phyloP scores from a whole-genome alignment of 257 asterid species.

The Linaria vulgaris region DNA sequence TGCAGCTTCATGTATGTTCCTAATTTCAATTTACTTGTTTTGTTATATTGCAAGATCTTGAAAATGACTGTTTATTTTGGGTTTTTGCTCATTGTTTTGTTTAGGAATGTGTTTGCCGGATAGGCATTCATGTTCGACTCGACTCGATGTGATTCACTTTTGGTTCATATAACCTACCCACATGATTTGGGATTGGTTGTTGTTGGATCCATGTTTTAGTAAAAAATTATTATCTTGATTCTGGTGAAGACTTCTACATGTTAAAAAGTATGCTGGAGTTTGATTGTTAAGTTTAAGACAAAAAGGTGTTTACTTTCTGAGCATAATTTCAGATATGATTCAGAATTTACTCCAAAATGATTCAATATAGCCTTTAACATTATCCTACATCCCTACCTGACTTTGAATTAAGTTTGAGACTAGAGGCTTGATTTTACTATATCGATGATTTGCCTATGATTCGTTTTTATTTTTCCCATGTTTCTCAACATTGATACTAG shows the following conservation, averaged over 20 bases:
- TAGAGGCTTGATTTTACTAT: background rate
- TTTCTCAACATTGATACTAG: background rate
- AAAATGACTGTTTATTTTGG: background rate
- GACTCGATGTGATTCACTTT: no score
- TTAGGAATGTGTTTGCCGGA: no score
- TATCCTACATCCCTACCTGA: no score
- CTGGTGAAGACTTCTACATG: background rate
- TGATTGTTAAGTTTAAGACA: background rate
- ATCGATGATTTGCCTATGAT: background rate
- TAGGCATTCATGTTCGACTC: no score
- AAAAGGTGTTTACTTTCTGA: background rate
- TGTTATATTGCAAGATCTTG: background rate
- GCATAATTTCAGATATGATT: background rate
- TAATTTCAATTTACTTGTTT: background rate
- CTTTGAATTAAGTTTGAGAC: no score
- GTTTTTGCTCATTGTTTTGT: background rate
- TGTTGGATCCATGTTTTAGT: background rate
- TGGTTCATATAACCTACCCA: no score
- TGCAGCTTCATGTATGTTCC: slow-evolving; percentile 63
- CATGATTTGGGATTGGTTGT: no score
- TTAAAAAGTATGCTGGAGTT: background rate
- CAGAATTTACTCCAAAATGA: background rate
- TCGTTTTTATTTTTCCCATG: background rate
- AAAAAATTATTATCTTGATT: no score
- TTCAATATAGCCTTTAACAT: background rate